These are phyloP conservation scores for Acer yangbiense DNA, from an alignment of 345 rosid species.

Conservation along the genomic window DNA sequence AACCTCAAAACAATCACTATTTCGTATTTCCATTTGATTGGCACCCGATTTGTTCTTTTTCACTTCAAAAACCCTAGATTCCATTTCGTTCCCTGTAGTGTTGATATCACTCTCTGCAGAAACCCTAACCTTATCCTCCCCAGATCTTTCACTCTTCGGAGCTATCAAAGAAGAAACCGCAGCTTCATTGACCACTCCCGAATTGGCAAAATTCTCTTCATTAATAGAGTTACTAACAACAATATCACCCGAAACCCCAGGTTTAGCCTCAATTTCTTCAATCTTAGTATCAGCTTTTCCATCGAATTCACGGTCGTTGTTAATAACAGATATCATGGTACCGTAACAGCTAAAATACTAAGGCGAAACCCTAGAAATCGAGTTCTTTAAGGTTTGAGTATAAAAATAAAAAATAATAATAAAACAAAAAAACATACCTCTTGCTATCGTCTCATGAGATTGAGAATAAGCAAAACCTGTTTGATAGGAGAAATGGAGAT, in stretches of 20 bases:
- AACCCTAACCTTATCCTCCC: slow-evolving; percentile 20
- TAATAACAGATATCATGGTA: slow-evolving; percentile 28
- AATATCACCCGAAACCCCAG: slow-evolving; percentile 28
- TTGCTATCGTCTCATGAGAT: slow-evolving; percentile 1
- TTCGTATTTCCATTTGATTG: slow-evolving; percentile 4
- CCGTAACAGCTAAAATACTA: background rate
- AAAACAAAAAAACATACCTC: slow-evolving; percentile 25
- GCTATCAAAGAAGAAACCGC: slow-evolving; percentile 25
- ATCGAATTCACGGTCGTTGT: slow-evolving; percentile 24
- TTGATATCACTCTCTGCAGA: slow-evolving; percentile 10
- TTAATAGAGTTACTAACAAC: slow-evolving; percentile 13
- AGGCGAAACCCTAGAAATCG: slow-evolving; percentile 29
- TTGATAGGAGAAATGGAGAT: slow-evolving; percentile 1
- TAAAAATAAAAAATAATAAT: background rate
- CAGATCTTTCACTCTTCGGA: slow-evolving; percentile 33
- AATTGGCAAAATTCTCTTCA: slow-evolving; percentile 19
- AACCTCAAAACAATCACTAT: slow-evolving; percentile 30
- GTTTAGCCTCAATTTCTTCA: slow-evolving; percentile 24
- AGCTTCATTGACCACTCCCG: slow-evolving; percentile 18
- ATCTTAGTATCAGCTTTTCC: slow-evolving; percentile 12
- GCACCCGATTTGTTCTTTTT: slow-evolving; percentile 22
- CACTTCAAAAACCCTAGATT: slow-evolving; percentile 35
- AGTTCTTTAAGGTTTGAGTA: background rate
- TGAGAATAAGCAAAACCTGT: background rate
- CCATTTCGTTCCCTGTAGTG: slow-evolving; percentile 24